phyloP scores from a whole-genome alignment of 306 rosid species.

The Hippophae tibetana region DNA sequence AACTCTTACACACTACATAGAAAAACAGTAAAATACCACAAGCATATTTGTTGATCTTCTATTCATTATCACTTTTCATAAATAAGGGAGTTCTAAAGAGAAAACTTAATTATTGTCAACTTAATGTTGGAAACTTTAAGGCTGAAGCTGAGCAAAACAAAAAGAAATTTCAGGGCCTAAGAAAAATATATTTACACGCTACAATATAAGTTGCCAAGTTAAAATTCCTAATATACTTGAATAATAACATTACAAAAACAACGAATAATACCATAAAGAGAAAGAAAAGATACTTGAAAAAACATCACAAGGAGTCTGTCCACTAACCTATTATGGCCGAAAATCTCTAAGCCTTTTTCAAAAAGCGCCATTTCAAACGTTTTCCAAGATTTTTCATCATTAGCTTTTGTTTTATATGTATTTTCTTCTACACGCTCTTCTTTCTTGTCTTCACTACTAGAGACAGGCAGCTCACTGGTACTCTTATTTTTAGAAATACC shows the following conservation, averaged over 20 bases:
- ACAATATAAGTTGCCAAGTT: slow-evolving; percentile 9
- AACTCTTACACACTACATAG: too few species aligned
- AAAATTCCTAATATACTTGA: not conserved
- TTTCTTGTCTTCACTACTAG: slow-evolving; percentile 62
- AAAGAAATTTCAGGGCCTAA: not conserved
- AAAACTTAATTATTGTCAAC: too few species aligned
- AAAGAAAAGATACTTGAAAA: slow-evolving; percentile 11
- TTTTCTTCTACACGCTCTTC: slow-evolving; percentile 69
- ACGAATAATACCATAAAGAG: slow-evolving; percentile 6
- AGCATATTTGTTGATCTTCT: too few species aligned
- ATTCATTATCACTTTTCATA: too few species aligned
- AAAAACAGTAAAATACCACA: too few species aligned
- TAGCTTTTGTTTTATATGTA: slow-evolving; percentile 45
- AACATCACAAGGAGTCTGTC: slow-evolving; percentile 11
- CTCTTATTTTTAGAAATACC: slow-evolving; percentile 53
- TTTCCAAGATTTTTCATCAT: slow-evolving; percentile 72
- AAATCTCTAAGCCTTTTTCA: slow-evolving; percentile 86
- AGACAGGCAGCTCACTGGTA: slow-evolving; percentile 39
- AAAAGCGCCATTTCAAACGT: slow-evolving; percentile 77
- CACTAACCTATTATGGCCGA: slow-evolving; percentile 89
- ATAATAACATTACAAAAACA: not conserved
- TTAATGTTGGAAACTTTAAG: too few species aligned
- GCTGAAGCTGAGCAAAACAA: not conserved
- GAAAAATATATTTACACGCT: slow-evolving; percentile 13
- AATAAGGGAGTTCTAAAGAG: too few species aligned